Evolutionary conservation across 2,329 filamentous ascomycete genomes (phyloP).

Genomic region (Aspergillus persii): DNA sequence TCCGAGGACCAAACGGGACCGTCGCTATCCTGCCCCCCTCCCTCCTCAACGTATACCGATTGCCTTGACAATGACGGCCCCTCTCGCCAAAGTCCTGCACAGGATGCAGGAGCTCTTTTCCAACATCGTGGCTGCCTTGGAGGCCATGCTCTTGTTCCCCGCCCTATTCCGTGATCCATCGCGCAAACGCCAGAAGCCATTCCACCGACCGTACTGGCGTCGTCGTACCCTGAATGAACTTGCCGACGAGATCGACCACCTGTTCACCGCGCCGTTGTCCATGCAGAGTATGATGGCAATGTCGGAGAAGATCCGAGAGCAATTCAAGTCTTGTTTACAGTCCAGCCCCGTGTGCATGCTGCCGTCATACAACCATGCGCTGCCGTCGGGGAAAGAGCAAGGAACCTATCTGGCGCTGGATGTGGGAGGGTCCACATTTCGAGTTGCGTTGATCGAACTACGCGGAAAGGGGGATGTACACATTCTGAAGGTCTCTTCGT

Average conservation of each 20-base stretch:
- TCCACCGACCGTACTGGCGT: conserved; percentile 34
- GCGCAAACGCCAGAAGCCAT: conserved; percentile 31
- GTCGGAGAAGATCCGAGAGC: conserved; percentile 46
- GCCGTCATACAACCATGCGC: conserved; percentile 61
- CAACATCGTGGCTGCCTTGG: conserved; percentile 39
- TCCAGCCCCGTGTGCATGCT: conserved; percentile 62
- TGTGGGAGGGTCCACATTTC: conserved; percentile 65
- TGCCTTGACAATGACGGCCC: conserved; percentile 31
- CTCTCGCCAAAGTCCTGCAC: conserved; percentile 40
- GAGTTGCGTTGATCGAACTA: conserved; percentile 60
- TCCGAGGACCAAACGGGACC: not conserved
- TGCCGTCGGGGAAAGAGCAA: conserved; percentile 58
- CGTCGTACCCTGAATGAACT: conserved; percentile 40
- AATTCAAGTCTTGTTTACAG: conserved; percentile 56
- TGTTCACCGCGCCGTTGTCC: conserved; percentile 36
- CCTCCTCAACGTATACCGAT: not conserved
- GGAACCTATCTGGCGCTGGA: conserved; percentile 63
- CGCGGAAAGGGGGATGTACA: conserved; percentile 52
- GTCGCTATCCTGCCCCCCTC: not conserved
- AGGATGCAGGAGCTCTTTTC: conserved; percentile 42
- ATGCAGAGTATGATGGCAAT: conserved; percentile 39
- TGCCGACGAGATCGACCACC: conserved; percentile 37
- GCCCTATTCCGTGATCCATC: conserved; percentile 36
- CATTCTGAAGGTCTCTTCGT: conserved; percentile 55
- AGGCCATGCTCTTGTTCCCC: conserved; percentile 42